Evolutionary conservation across 768 basidiomycete species (phyloP).

Genomic region (Hirschioporus abietinus): DNA sequence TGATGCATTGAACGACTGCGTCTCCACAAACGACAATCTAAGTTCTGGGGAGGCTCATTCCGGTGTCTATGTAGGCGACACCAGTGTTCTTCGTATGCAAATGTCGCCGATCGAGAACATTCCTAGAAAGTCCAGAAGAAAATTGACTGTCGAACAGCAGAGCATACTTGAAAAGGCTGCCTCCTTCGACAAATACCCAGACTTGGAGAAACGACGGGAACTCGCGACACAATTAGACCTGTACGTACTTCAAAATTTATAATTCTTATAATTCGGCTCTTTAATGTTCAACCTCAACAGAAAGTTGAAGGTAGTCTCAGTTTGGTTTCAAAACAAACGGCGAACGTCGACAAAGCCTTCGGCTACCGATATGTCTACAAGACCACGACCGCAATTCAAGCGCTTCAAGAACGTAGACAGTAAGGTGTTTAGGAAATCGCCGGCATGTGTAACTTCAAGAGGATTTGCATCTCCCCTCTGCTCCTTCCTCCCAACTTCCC

Average conservation of each 20-base stretch:
- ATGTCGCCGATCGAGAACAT: not conserved
- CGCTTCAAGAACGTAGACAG: not conserved
- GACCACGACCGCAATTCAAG: not conserved
- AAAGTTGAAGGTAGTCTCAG: slow-evolving; percentile 46
- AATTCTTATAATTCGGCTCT: slow-evolving; percentile 14
- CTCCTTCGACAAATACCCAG: not conserved
- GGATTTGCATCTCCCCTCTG: not conserved
- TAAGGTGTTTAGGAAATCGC: too few species aligned
- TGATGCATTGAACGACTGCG: too few species aligned
- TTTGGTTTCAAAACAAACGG: slow-evolving; percentile 83
- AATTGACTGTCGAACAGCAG: not conserved
- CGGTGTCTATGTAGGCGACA: not conserved
- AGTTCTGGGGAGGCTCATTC: not conserved
- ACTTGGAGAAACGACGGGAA: slow-evolving; percentile 29
- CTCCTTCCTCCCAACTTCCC: not conserved
- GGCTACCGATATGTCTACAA: not conserved
- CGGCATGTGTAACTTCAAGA: not conserved
- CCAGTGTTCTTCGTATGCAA: not conserved
- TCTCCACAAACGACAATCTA: not conserved
- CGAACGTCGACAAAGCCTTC: slow-evolving; percentile 36
- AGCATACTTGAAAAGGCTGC: not conserved
- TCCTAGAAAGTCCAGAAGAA: not conserved
- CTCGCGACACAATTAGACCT: slow-evolving; percentile 35
- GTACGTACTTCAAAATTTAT: slow-evolving; percentile 19
- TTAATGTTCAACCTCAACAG: slow-evolving; percentile 21